Percentiles rank a stretch among this genome's conserved stretches.
Conservation (phyloP, 257 asterid species). For the Cordia subcordata region DNA sequence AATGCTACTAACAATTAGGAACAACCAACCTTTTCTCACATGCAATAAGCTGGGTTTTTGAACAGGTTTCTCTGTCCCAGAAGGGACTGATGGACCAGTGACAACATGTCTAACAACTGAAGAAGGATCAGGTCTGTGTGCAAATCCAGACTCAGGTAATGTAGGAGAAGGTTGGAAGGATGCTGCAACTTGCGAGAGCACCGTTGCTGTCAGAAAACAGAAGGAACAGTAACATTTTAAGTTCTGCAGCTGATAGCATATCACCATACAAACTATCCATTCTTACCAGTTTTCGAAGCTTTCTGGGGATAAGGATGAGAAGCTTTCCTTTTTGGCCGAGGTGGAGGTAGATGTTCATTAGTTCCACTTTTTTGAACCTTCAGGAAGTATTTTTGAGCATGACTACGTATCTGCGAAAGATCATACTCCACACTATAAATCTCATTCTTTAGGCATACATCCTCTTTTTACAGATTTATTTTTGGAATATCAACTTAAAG, state of each 20-base stretch:
- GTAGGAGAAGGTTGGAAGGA: conserved; percentile 45
- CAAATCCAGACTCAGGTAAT: conserved; percentile 46
- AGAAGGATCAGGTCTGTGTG: conserved; percentile 41
- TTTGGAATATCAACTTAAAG: neutral
- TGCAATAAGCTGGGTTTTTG: conserved; percentile 36
- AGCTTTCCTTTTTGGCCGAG: conserved; percentile 96
- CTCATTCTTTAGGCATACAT: neutral
- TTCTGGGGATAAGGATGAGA: conserved; percentile 92
- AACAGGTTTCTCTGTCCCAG: conserved; percentile 55
- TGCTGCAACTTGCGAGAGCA: conserved; percentile 43
- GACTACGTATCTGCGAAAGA: conserved; percentile 87
- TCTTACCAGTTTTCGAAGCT: conserved; percentile 43
- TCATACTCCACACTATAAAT: conserved; percentile 5
- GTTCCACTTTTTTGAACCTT: conserved; percentile 86
- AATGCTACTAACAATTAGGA: too few relatives aligned
- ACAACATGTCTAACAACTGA: conserved; percentile 30
- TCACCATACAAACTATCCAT: neutral
- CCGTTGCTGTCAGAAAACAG: conserved; percentile 39
- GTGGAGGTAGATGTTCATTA: conserved; percentile 87
- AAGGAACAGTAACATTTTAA: conserved; percentile 10
- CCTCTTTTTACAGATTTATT: neutral
- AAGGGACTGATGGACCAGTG: conserved; percentile 44
- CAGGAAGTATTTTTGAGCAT: conserved; percentile 89
- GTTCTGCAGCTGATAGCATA: conserved; percentile 7
- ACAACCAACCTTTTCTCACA: conserved; percentile 42